Percentiles rank a stretch among this genome's conserved stretches.
Evolutionary conservation across 495 filamentous ascomycete genomes (phyloP).

Genomic region (Podospora conica): DNA sequence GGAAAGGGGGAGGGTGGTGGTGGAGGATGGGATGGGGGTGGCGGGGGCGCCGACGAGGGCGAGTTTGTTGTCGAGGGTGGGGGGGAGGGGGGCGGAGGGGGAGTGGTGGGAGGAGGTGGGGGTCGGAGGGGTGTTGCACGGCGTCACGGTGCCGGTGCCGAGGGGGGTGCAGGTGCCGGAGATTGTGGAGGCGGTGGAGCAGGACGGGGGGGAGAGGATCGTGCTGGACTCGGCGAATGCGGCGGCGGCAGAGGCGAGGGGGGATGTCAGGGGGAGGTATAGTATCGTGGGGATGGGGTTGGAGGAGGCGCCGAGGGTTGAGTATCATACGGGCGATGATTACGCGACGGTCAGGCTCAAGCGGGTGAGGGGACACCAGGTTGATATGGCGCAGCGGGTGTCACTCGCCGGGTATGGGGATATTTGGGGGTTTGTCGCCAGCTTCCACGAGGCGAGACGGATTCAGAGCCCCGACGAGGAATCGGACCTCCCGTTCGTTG

Average conservation of each 20-base stretch:
- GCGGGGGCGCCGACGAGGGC: conserved; percentile 22
- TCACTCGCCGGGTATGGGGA: conserved; percentile 31
- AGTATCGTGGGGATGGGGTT: conserved; percentile 62
- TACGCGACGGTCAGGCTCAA: conserved; percentile 28
- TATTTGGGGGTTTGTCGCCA: conserved; percentile 52
- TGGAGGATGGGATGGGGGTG: conserved; percentile 17
- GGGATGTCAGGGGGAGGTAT: conserved; percentile 52
- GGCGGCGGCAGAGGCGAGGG: conserved; percentile 27
- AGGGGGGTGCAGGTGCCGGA: conserved; percentile 37
- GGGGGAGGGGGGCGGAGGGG: not conserved
- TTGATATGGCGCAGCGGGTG: conserved; percentile 21
- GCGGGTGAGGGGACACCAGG: not conserved
- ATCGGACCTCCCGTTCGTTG: conserved; percentile 61
- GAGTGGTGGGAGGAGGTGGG: conserved; percentile 27
- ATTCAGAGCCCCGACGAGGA: conserved; percentile 18
- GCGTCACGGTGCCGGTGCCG: conserved; percentile 28
- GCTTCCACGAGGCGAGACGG: conserved; percentile 50
- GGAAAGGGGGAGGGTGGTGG: conserved; percentile 17
- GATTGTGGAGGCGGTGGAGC: conserved; percentile 43
- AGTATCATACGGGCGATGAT: conserved; percentile 44
- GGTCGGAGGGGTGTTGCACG: conserved; percentile 22
- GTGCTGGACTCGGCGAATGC: conserved; percentile 52
- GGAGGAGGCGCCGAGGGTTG: conserved; percentile 45
- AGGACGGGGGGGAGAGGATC: conserved; percentile 38
- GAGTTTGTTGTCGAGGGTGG: conserved; percentile 22